These are phyloP conservation scores for Pholiota molesta DNA, from an alignment of 768 basidiomycete species.

Conservation along the genomic window DNA sequence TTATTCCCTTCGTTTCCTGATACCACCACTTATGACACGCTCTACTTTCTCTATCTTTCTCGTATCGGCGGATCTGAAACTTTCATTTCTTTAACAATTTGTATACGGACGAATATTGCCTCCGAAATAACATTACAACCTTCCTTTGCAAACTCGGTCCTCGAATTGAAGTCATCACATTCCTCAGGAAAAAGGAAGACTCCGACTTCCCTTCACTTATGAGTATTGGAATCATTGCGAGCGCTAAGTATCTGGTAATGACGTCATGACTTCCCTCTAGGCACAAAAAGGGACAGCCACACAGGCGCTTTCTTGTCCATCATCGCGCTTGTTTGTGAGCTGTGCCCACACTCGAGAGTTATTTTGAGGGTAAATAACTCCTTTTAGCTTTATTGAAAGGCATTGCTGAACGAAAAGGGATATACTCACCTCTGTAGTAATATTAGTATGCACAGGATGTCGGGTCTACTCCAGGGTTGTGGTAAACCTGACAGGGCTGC, in stretches of 20 bases:
- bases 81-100: conserved; percentile 1
- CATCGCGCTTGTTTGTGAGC: not conserved
- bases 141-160: conserved; percentile 4
- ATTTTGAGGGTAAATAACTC: not conserved
- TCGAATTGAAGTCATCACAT: too few relatives aligned
- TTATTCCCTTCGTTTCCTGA: conserved; percentile 18
- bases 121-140: not conserved
- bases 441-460: too few relatives aligned
- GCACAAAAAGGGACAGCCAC: not conserved
- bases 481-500: too few relatives aligned
- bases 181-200: too few relatives aligned
- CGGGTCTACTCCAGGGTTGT: too few relatives aligned
- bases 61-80: conserved; percentile 6
- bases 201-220: too few relatives aligned
- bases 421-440: too few relatives aligned
- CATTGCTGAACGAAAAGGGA: too few relatives aligned
- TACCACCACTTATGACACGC: conserved; percentile 7
- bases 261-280: not conserved
- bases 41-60: conserved; percentile 1
- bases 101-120: conserved; percentile 3
- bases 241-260: not conserved
- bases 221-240: not conserved
- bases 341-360: not conserved
- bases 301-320: not conserved
- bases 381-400: too few relatives aligned